Conservation (phyloP, 192 early-diverging fungal genomes). For the Dissophora ornata region DNA sequence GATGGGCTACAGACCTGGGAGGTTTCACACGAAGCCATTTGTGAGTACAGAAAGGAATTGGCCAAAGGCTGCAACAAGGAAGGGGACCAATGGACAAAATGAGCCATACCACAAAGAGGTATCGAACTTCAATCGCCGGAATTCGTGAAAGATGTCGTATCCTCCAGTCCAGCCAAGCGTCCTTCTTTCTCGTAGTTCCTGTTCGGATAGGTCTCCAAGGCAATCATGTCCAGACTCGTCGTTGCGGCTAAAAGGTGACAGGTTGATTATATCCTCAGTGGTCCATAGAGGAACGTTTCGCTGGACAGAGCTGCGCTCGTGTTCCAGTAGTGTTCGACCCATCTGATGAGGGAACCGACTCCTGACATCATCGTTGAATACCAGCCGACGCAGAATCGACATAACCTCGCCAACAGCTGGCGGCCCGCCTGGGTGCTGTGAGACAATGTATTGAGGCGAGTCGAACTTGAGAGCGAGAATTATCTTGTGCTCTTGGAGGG, state of each 20-base stretch:
- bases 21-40: neutral
- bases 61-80: no score
- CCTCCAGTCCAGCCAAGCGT: slow-evolving; percentile 54
- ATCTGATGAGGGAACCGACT: slow-evolving; percentile 26
- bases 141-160: slow-evolving; percentile 49
- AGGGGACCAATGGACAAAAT: no score
- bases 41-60: neutral
- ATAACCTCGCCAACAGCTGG: slow-evolving; percentile 9
- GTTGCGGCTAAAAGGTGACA: neutral
- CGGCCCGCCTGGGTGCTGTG: slow-evolving; percentile 2
- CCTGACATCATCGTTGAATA: slow-evolving; percentile 12
- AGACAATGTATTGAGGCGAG: slow-evolving; percentile 17
- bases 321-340: neutral
- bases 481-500: slow-evolving; percentile 16
- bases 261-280: slow-evolving; percentile 31
- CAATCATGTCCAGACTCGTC: neutral
- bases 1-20: slow-evolving; percentile 41
- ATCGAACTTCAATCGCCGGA: slow-evolving; percentile 41
- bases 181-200: neutral
- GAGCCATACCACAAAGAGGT: slow-evolving; percentile 31
- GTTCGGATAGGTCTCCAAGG: neutral
- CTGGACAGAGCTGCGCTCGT: neutral
- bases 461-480: slow-evolving; percentile 21
- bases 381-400: slow-evolving; percentile 1
- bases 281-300: slow-evolving; percentile 16